Conservation (phyloP, 2,329 filamentous ascomycete genomes). For the Colletotrichum magnum region DNA sequence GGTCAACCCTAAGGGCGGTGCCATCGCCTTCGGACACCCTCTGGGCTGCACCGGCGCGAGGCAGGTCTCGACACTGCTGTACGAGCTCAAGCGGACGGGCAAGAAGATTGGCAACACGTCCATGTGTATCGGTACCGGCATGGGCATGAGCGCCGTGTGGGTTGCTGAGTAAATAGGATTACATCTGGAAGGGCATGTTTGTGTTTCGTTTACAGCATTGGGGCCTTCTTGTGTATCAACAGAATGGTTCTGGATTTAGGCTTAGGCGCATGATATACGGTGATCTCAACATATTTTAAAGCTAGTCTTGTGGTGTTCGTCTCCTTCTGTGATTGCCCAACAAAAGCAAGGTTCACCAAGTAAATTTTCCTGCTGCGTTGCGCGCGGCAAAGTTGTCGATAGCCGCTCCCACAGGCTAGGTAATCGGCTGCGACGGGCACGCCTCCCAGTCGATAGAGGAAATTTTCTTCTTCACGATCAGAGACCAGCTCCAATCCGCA, state of each 20-base stretch:
- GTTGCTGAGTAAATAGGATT: slow-evolving; percentile 80
- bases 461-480: slow-evolving; percentile 66
- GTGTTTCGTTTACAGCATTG: slow-evolving; percentile 36
- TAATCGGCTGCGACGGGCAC: too few species aligned
- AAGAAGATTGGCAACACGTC: slow-evolving; percentile 92
- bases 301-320: neutral
- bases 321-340: neutral
- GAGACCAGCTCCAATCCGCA: slow-evolving; percentile 61
- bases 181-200: slow-evolving; percentile 3
- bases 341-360: too few species aligned
- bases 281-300: neutral
- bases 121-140: slow-evolving; percentile 97
- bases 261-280: slow-evolving; percentile 34
- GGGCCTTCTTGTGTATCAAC: slow-evolving; percentile 33
- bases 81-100: slow-evolving; percentile 87
- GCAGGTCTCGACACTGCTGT: slow-evolving; percentile 92
- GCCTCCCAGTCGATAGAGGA: neutral
- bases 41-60: slow-evolving; percentile 94
- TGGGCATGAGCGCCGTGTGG: slow-evolving; percentile 98
- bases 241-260: slow-evolving; percentile 30
- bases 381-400: too few species aligned
- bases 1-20: slow-evolving; percentile 97
- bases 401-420: too few species aligned
- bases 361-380: too few species aligned
- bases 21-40: slow-evolving; percentile 96